Evolutionary conservation across 345 rosid genomes (phyloP), one percentile per base, ranked within the genome.

Genomic region (Iberis pinnata): DNA sequence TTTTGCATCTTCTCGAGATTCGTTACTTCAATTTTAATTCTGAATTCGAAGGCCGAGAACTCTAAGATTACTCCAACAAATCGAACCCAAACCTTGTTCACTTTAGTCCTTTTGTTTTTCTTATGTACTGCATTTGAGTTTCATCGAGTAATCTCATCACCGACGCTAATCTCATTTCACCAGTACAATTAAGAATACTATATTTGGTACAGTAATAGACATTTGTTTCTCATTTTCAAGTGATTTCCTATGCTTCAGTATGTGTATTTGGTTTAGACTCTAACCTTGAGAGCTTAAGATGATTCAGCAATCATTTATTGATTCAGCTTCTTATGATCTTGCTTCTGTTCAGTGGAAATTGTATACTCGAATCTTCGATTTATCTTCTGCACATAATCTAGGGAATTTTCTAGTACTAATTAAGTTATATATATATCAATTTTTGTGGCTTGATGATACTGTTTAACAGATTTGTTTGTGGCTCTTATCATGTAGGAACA

Each of bases 401-500:
- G 29, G 2, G 32, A 7, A 12, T 9, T 18, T 55, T 42, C 7
- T 17, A 4, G 35, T n/a, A n/a, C 15, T 8, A 18, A 20, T 16
- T 2, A 10, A 17, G 12, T 32, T 15, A 57, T 57, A n/a, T 13
- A 9, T 42, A 36, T 2, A 37, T 39, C 9, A 20, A 29, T 11
- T 42, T 62, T 10, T 35, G 45, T 53, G 47, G 40, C 9, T 53
- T 62, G 38, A 45, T 64, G 43, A 55, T 47, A 26, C 1, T 48
- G 19, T 27, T 48, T 29, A 7, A 15, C 32, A 39, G n/a, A 11
- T 19, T 1, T 38, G 16, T n/a, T 33, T 7, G 12, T 44, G 29
- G 7, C 14, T 49, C 44, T 11, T 44, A 15, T 40, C 49, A 72
- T 75, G 71, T 66, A 18, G 29, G 8, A 58, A 64, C 42, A 22